Evolutionary conservation across 305 asterid genomes (phyloP).

Genomic region (Fraxinus latifolia): DNA sequence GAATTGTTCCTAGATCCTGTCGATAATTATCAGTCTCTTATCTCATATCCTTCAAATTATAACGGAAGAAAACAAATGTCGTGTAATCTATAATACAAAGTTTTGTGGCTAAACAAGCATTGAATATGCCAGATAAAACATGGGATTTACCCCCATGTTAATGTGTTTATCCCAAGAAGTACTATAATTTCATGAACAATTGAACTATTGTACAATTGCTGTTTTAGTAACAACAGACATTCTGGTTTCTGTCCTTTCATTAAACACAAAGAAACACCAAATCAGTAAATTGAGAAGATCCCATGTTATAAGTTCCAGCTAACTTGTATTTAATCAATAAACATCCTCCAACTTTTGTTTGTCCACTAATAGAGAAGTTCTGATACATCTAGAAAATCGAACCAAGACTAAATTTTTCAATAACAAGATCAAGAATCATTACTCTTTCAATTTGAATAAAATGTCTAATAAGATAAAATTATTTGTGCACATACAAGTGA

Average conservation of each 20-base stretch:
- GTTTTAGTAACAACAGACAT: slow-evolving; percentile 24
- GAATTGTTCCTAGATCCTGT: neutral
- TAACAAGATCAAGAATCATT: neutral
- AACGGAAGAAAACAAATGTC: slow-evolving; percentile 1
- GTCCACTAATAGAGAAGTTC: neutral
- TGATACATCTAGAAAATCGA: neutral
- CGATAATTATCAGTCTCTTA: neutral
- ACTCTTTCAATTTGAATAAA: neutral
- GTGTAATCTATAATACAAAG: neutral
- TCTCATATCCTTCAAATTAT: neutral
- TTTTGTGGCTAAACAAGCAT: slow-evolving; percentile 14
- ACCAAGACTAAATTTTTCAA: neutral
- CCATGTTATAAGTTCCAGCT: slow-evolving; percentile 7
- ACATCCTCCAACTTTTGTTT: neutral
- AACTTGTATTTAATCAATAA: neutral
- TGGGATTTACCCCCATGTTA: neutral
- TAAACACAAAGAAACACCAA: slow-evolving; percentile 21
- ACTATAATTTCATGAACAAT: slow-evolving; percentile 28
- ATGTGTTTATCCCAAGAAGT: slow-evolving; percentile 41
- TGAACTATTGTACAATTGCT: neutral
- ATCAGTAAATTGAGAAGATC: slow-evolving; percentile 1
- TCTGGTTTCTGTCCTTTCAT: neutral
- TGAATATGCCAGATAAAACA: slow-evolving; percentile 25
- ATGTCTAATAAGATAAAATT: neutral
- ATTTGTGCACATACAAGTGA: neutral